A percentile compares a stretch with the other conserved stretches of the same genome.
phyloP scores from a whole-genome alignment of 2,329 filamentous ascomycete species.

The Sporothrix variecibatus region DNA sequence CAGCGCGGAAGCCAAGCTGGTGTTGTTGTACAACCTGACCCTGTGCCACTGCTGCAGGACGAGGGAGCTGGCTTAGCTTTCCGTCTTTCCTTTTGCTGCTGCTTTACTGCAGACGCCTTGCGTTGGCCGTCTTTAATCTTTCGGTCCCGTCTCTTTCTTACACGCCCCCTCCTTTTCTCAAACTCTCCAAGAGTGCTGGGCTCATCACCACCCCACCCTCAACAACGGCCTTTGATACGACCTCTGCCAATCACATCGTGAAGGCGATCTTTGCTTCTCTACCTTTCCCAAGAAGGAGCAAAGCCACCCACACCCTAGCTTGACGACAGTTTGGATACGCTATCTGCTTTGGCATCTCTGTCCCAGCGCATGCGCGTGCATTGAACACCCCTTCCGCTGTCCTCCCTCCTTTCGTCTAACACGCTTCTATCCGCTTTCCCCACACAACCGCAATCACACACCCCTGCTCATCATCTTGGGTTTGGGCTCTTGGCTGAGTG shows the following conservation, averaged over 20 bases:
- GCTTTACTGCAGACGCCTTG: not conserved
- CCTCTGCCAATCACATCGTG: conserved; percentile 9
- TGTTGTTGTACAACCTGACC: conserved; percentile 26
- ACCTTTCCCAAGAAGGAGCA: not conserved
- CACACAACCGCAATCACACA: not conserved
- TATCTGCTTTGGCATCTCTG: not conserved
- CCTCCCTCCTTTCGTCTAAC: not conserved
- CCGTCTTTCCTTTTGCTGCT: conserved; percentile 12
- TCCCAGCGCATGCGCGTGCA: not conserved
- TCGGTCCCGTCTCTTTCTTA: not conserved
- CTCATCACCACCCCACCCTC: conserved; percentile 13
- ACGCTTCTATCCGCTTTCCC: conserved; percentile 14
- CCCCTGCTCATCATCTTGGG: conserved; percentile 12
- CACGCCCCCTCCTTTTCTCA: not conserved
- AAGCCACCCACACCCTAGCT: not conserved
- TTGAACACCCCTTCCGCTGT: not conserved
- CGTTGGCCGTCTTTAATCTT: not conserved
- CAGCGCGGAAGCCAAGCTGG: conserved; percentile 22
- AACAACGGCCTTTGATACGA: not conserved
- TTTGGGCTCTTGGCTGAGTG: not conserved
- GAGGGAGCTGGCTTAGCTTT: conserved; percentile 16
- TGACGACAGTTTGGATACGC: not conserved
- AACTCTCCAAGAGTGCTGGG: not conserved
- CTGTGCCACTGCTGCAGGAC: conserved; percentile 28
- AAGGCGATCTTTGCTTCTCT: not conserved